Evolutionary conservation across 2,329 filamentous ascomycete genomes (phyloP), one percentile per base, ranked within the genome.

Genomic region (Epichloe coenophiala): DNA sequence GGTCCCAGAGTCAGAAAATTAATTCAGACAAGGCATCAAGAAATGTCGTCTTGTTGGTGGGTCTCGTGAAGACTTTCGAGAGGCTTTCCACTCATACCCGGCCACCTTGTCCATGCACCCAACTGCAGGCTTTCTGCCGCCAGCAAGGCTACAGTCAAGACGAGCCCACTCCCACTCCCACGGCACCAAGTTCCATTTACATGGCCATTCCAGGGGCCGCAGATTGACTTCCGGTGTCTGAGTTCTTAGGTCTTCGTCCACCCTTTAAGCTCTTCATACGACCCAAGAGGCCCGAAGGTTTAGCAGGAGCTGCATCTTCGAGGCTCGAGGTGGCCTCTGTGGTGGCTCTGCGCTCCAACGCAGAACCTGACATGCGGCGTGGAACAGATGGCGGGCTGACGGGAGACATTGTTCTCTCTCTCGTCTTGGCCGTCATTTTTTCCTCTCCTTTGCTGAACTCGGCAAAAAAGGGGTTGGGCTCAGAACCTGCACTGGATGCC

Each of bases 231-330:
- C n/a, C 36, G 37, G 49, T 42, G 60, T 64, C 57, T 58, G 63
- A 55, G 60, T 64, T 56, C 39, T 59, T 60, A 45, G 65, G 58
- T 53, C 65, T 63, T 56, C 82, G 75, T 35, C 80, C 80, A 47
- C 84, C 83, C 71, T 88, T 90, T 67, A 93, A 69, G 66, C 84
- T 88, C 76, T 87, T 89, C 71, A 93, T 87, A 50, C 88, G 79
- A 48, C 79, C 86, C 54, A 94, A 65, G 55, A 94, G 83, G 2
- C 86, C 84, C 45, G 77, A 77, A 45, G 65, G 65, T 61, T 73
- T 71, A 57, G 68, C 64, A 57, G 64, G 62, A 56, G 66, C 67
- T 39, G 69, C 72, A 52, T 72, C 71, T 46, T 62, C 63, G n/a
- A 61, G 61, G 17, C 61, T 58, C 13, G 63, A 60, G 33, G 65